Percentiles rank a stretch among this genome's conserved stretches.
Evolutionary conservation across 1,284 basidiomycete species (phyloP).

Genomic region (Leccinum angustisporum): DNA sequence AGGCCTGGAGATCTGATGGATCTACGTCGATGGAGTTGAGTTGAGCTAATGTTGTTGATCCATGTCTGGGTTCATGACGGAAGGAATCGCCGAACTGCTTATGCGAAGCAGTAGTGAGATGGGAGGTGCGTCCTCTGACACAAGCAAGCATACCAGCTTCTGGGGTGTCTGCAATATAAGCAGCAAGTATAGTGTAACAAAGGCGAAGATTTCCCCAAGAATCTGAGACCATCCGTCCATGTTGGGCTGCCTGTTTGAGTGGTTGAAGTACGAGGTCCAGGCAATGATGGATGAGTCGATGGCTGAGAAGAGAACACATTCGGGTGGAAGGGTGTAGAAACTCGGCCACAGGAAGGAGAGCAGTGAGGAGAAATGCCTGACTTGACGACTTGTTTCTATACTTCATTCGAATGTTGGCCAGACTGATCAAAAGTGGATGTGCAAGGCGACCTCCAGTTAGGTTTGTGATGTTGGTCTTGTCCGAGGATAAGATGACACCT

Average conservation of each 20-base stretch:
- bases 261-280: neutral
- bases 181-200: neutral
- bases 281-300: neutral
- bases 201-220: neutral
- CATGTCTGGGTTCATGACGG: neutral
- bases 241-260: neutral
- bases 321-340: neutral
- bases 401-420: neutral
- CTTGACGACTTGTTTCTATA: neutral
- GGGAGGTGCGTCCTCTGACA: neutral
- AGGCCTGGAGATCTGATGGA: neutral
- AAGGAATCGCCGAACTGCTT: neutral
- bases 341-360: neutral
- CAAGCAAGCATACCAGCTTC: neutral
- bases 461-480: neutral
- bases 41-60: neutral
- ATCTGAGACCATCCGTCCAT: neutral
- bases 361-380: neutral
- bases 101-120: neutral
- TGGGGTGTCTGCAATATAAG: neutral
- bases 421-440: neutral
- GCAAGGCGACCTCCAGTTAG: neutral
- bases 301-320: neutral
- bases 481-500: neutral
- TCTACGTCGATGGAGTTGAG: neutral